Evolutionary conservation across 192 early-diverging fungal species (phyloP).

Genomic region (Obelidium mucronatum): DNA sequence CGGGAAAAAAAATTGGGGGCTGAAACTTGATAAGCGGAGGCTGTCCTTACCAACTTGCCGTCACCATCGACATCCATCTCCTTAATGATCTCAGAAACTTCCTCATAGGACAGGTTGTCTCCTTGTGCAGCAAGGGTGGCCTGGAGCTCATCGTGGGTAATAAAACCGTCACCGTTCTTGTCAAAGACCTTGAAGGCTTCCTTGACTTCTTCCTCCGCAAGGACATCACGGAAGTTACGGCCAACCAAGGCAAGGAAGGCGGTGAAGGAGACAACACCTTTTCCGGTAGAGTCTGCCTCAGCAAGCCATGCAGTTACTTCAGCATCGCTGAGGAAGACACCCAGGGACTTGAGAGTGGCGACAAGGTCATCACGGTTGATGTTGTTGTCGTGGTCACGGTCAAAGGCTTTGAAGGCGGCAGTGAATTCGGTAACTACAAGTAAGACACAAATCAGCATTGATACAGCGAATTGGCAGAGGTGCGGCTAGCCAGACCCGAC

Average conservation of each 20-base stretch:
- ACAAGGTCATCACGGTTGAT: conserved; percentile 71
- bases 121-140: conserved; percentile 86
- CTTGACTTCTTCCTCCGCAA: conserved; percentile 88
- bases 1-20: no score
- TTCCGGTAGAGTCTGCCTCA: conserved; percentile 92
- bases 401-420: conserved; percentile 14
- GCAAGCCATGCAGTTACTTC: conserved; percentile 94
- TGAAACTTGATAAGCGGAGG: no score
- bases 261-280: conserved; percentile 91
- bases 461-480: no score
- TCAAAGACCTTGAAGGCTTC: conserved; percentile 97
- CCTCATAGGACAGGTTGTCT: conserved; percentile 77
- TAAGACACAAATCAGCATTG: no score
- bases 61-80: conserved; percentile 82
- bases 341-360: conserved; percentile 47
- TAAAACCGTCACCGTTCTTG: conserved; percentile 91
- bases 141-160: conserved; percentile 85
- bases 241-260: conserved; percentile 95
- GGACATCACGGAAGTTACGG: conserved; percentile 74
- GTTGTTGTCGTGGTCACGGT: conserved; percentile 76
- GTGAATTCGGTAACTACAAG: conserved; percentile 24
- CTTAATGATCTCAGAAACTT: conserved; percentile 72
- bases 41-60: no score
- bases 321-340: conserved; percentile 87
- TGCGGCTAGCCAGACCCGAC: no score